Evolutionary conservation across 2,329 filamentous ascomycete genomes (phyloP).

Genomic region (Phialophora macrospora): DNA sequence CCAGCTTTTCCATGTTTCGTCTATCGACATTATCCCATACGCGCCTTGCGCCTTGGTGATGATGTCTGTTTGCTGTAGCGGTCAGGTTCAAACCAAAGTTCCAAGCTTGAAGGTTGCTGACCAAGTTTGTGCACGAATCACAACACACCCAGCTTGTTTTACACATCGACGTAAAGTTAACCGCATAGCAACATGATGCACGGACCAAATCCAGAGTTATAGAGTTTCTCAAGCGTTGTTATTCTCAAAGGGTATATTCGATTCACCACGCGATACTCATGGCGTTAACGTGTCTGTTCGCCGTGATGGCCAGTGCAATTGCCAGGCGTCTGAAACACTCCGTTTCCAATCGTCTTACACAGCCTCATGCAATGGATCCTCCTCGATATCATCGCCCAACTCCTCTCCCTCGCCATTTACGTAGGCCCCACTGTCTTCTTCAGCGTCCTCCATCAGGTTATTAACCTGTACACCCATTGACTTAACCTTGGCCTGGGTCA

Average conservation of each 20-base stretch:
- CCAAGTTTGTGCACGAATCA: not conserved
- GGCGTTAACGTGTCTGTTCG: not conserved
- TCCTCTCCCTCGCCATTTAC: constrained; percentile 45
- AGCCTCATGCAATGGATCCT: constrained; percentile 38
- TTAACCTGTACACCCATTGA: constrained; percentile 56
- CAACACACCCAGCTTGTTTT: not conserved
- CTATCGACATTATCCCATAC: not conserved
- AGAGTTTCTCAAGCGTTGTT: not conserved
- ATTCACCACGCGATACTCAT: not conserved
- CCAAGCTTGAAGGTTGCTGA: not conserved
- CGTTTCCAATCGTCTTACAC: constrained; percentile 1
- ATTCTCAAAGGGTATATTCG: not conserved
- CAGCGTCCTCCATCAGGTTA: constrained; percentile 41
- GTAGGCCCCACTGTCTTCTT: constrained; percentile 45
- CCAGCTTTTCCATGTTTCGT: not conserved
- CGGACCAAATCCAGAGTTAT: not conserved
- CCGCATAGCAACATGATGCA: not conserved
- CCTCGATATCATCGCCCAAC: constrained; percentile 45
- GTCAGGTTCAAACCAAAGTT: not conserved
- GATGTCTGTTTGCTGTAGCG: not conserved
- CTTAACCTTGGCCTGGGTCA: constrained; percentile 76
- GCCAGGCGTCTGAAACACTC: constrained; percentile 5
- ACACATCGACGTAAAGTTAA: not conserved
- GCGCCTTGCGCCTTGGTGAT: not conserved
- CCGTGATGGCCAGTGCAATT: not conserved